Evolutionary conservation across 305 asterid genomes (phyloP).

Genomic region (Andrographis paniculata): DNA sequence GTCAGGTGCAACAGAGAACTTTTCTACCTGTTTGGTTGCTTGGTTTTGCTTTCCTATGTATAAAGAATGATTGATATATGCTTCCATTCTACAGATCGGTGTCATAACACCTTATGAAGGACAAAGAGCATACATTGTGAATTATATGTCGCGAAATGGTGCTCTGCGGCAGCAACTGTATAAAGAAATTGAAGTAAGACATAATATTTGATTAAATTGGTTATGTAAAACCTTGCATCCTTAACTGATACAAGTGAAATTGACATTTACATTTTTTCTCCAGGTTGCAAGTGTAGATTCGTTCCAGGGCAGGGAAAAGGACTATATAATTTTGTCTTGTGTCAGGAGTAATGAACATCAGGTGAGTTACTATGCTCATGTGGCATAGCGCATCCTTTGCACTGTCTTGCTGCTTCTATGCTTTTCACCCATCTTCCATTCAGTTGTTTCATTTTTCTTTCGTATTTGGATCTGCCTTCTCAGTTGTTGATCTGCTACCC

Average conservation of each 20-base stretch:
- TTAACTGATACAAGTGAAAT: conserved; percentile 6
- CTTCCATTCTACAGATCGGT: conserved; percentile 63
- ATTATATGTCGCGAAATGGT: conserved; percentile 97
- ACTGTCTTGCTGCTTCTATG: conserved; percentile 1
- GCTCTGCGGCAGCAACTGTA: conserved; percentile 92
- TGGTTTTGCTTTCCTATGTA: conserved; percentile 9
- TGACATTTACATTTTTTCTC: conserved; percentile 19
- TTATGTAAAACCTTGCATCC: neutral
- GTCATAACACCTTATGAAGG: conserved; percentile 99
- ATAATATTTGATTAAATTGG: conserved; percentile 1
- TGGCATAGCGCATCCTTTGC: conserved; percentile 7
- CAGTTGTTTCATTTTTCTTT: neutral
- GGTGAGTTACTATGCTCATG: conserved; percentile 35
- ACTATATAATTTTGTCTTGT: conserved; percentile 90
- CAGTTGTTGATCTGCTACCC: too few relatives aligned
- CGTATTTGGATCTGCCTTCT: neutral
- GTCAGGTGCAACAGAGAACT: conserved; percentile 56
- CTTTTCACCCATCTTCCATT: conserved; percentile 1
- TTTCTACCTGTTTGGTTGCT: conserved; percentile 14
- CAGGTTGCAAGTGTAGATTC: conserved; percentile 99
- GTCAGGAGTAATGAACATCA: conserved; percentile 99
- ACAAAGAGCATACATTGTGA: conserved; percentile 96
- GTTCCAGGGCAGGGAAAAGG: conserved; percentile 99
- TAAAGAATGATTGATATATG: conserved; percentile 11
- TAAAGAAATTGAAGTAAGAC: conserved; percentile 93